Evolutionary conservation across 768 basidiomycete genomes (phyloP), one percentile per base, ranked within the genome.

Genomic region (Leccinum sublutescens): DNA sequence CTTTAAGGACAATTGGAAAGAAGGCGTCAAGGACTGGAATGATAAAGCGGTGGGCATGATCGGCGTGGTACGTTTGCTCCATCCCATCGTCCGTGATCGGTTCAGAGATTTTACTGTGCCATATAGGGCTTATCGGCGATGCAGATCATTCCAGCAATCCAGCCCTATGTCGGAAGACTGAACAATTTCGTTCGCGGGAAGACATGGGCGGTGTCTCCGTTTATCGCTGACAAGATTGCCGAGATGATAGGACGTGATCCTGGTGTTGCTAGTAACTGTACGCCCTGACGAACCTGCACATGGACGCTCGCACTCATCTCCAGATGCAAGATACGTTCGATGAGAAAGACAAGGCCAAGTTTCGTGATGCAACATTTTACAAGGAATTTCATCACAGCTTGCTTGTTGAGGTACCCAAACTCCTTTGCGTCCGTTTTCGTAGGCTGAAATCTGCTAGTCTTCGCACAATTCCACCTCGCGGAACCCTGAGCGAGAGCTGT

Each of bases 101-200:
- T 49, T 27, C 9, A n/a, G 25, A 14, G 5, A 31, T 1, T 2
- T 43, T 3, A 9, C 17, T 19, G 48, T 21, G 25, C 19, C 4
- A n/a, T 59, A 11, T 49, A 85, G 85, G 85, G 85, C 3, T 86
- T 85, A 5, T 84, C 85, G 29, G 85, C 82, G 10, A 77, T 86
- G 36, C 85, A 87, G 61, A 79, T 85, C 4, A 82, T 86, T 0
- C 78, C 85, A 0, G 79, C 21, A 5, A 69, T 86, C 36, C 85
- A 86, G 61, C 77, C 82, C 7, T 76, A 74, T 52, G 83, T 84
- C 5, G 72, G 71, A 53, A 77, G 79, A 59, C 52, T 86, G 45
- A 68, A 72, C 34, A 84, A 85, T 64, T 86, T 80, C 64, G 85
- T 85, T 50, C 80, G 84, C 8, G 81, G 84, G 9, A 79, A 80